Base-by-base conservation (phyloP, 2,329 filamentous ascomycete species). In the Pestalotiopsis sp. region DNA sequence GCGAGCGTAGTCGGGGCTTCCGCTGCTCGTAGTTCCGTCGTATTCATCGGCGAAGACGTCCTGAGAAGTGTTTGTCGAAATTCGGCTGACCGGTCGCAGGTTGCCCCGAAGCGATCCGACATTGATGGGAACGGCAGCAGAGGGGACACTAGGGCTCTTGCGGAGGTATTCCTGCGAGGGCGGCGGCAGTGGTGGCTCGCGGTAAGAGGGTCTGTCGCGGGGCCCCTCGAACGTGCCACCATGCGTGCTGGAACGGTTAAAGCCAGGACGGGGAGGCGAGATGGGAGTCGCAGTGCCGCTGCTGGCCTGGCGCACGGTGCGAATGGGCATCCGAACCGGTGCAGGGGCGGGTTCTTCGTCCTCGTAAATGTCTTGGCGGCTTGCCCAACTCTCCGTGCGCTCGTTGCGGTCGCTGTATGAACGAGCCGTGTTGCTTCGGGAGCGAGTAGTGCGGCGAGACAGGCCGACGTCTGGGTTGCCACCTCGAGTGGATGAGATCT, bases 41-140 rank as follows among this genome's bases (percentile, higher is more conserved):
- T 88, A 86, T 62, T 83, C 85, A 69, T 85, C 83, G 31, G 78
- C 81, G 70, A 85, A 87, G 2, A 84, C 80, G 68, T 87, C 85
- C 38, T 83, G 80, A 40, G 76, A 73, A 62, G 75, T 72, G 63
- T 74, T 81, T 0, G 84, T 84, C 56, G 81, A 80, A 27, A 83
- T 79, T 56, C 85, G 80, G 73, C 78, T 79, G 7, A 87, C 78
- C 1, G 85, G 85, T 0, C 84, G 83, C 38, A 85, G 76, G 66
- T 84, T 83, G 38, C 76, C 78, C 27, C 84, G 82, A 23, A 85
- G 75, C 14, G 76, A 74, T 13, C 78, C 75, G 4, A 83, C 77
- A 66, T 80, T 79, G 2, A 73, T 73, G 11, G 72, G 69, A 17
- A 59, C 57, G 57, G 23, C 13, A 5, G 23, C 20, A 36, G 23